Percentiles rank a stretch among this genome's conserved stretches.
phyloP scores from a whole-genome alignment of 345 rosid genomes.

The Alliaria petiolata region DNA sequence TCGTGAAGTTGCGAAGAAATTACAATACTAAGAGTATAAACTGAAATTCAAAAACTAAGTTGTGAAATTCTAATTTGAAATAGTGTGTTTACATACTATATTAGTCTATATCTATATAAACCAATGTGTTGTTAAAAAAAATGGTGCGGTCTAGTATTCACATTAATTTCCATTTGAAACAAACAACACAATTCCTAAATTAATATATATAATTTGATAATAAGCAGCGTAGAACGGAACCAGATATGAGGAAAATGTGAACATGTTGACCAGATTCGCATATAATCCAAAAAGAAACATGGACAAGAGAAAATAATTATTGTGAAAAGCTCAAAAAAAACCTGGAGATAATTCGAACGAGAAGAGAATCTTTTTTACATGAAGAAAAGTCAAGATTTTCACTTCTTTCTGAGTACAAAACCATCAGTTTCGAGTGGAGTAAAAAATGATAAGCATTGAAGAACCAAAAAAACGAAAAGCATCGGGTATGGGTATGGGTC shows the following conservation, averaged over 20 bases:
- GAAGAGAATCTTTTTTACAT: not conserved
- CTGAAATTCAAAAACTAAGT: too few relatives aligned
- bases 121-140: too few relatives aligned
- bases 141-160: too few relatives aligned
- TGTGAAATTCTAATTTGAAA: too few relatives aligned
- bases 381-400: constrained; percentile 11
- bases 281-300: not conserved
- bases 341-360: not conserved
- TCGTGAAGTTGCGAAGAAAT: too few relatives aligned
- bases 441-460: not conserved
- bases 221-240: not conserved
- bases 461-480: too few relatives aligned
- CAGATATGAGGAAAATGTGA: constrained; percentile 8
- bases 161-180: too few relatives aligned
- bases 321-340: not conserved
- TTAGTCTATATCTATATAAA: too few relatives aligned
- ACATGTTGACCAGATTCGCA: constrained; percentile 7
- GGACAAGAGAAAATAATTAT: not conserved
- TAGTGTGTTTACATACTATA: too few relatives aligned
- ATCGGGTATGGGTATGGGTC: not conserved
- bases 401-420: not conserved
- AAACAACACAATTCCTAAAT: too few relatives aligned
- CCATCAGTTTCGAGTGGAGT: not conserved
- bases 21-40: too few relatives aligned
- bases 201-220: not conserved